phyloP scores from a whole-genome alignment of 805 yeast genomes.

The Candida andamanensis region DNA sequence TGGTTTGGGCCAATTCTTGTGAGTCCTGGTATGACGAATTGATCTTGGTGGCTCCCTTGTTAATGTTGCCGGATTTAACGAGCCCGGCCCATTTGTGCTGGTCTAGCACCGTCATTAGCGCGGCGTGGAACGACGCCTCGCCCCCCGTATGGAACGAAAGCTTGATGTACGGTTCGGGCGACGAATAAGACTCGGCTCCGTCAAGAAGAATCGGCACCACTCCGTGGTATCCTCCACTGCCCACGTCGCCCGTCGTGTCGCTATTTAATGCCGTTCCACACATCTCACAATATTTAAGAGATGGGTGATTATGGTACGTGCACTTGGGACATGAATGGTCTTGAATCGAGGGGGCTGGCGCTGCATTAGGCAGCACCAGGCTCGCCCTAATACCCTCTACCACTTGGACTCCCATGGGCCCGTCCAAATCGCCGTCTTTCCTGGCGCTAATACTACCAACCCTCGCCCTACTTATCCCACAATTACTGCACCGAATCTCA shows the following conservation, averaged over 20 bases:
- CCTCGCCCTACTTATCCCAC: slow-evolving; percentile 36
- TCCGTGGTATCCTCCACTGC: slow-evolving; percentile 1
- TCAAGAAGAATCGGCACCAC: slow-evolving; percentile 19
- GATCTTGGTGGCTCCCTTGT: slow-evolving; percentile 30
- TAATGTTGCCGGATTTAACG: slow-evolving; percentile 29
- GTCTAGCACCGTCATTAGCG: slow-evolving; percentile 39
- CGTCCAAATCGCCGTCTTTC: too few relatives aligned
- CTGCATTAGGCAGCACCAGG: slow-evolving; percentile 15
- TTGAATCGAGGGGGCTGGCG: neutral
- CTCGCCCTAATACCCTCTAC: too few relatives aligned
- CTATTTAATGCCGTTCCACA: slow-evolving; percentile 57
- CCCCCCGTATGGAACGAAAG: slow-evolving; percentile 76
- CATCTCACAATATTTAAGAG: slow-evolving; percentile 74
- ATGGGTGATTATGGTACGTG: slow-evolving; percentile 81
- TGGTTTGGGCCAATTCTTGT: neutral
- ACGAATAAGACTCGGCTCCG: slow-evolving; percentile 29
- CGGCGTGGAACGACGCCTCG: slow-evolving; percentile 46
- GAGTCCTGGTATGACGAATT: slow-evolving; percentile 1
- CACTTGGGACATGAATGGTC: slow-evolving; percentile 49
- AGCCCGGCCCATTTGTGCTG: slow-evolving; percentile 45
- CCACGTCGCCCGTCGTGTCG: slow-evolving; percentile 8
- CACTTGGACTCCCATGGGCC: too few relatives aligned
- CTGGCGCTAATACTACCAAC: too few relatives aligned
- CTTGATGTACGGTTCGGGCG: slow-evolving; percentile 41
- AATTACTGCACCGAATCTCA: slow-evolving; percentile 28